These are phyloP conservation scores for Fusarium sp. DNA, from an alignment of 2,329 filamentous ascomycete species.

Conservation along the genomic window DNA sequence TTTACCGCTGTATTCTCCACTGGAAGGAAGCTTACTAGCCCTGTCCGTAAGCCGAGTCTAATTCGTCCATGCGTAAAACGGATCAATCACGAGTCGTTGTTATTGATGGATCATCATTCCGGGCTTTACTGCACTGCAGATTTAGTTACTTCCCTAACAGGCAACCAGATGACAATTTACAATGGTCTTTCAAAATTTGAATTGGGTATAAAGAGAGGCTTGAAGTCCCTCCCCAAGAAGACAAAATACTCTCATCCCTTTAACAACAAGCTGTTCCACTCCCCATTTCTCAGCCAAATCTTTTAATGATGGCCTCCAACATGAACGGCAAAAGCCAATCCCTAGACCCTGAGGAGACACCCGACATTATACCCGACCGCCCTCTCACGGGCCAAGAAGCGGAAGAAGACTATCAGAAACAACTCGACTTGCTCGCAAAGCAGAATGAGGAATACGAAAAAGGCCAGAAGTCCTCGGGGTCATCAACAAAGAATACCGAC, in stretches of 20 bases:
- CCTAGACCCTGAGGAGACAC: neutral
- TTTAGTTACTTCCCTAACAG: too few relatives aligned
- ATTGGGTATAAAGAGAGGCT: too few relatives aligned
- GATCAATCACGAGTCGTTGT: rapidly evolving
- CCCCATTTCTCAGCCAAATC: rapidly evolving
- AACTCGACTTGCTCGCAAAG: neutral
- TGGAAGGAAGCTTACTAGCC: neutral
- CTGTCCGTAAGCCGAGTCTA: neutral
- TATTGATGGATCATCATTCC: rapidly evolving
- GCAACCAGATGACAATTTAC: too few relatives aligned
- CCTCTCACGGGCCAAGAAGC: neutral
- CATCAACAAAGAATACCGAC: rapidly evolving
- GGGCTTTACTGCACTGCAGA: neutral
- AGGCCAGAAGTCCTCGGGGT: neutral
- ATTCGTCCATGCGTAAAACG: neutral
- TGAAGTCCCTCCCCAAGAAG: too few relatives aligned
- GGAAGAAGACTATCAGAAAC: neutral
- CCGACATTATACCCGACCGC: neutral
- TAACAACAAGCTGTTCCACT: rapidly evolving
- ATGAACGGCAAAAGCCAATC: neutral
- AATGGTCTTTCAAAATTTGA: too few relatives aligned
- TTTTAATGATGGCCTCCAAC: neutral
- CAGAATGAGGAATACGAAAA: neutral
- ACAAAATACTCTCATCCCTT: too few relatives aligned
- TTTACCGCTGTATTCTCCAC: too few relatives aligned